A percentile compares a stretch with the other conserved stretches of the same genome.
Evolutionary conservation across 192 early-diverging fungal genomes (phyloP).

Genomic region (Spizellomyces sp.): DNA sequence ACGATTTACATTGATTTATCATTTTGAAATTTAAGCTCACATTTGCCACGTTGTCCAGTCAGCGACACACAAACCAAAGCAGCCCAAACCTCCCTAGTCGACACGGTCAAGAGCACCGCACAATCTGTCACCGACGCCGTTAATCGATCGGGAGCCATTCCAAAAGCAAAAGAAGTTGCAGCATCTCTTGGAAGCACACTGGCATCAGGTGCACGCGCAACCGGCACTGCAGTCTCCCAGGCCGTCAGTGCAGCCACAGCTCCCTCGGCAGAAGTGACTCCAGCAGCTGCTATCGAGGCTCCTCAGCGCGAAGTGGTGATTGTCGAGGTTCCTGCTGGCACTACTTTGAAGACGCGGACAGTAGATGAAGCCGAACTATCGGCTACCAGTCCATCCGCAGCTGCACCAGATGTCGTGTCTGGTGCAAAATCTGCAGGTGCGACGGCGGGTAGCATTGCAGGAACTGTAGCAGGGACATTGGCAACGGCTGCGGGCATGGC

Average conservation of each 20-base stretch:
- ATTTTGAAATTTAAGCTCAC: neutral
- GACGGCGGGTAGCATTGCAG: slow-evolving; percentile 15
- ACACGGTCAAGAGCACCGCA: neutral
- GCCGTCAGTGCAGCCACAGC: slow-evolving; percentile 14
- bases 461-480: slow-evolving; percentile 17
- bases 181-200: slow-evolving; percentile 7
- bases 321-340: slow-evolving; percentile 12
- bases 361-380: neutral
- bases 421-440: slow-evolving; percentile 1
- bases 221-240: neutral
- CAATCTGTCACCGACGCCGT: slow-evolving; percentile 7
- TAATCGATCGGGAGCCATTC: slow-evolving; percentile 18
- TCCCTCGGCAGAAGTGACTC: neutral
- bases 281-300: neutral
- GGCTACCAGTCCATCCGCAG: neutral
- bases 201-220: slow-evolving; percentile 6
- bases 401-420: neutral
- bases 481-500: slow-evolving; percentile 14
- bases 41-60: neutral
- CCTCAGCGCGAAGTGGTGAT: neutral
- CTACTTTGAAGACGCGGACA: slow-evolving; percentile 6
- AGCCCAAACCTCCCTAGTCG: neutral
- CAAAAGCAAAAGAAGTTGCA: slow-evolving; percentile 24
- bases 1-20: neutral
- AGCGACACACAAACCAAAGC: neutral